Evolutionary conservation across 2,329 filamentous ascomycete species (phyloP).

Genomic region (Colletotrichum sp.): DNA sequence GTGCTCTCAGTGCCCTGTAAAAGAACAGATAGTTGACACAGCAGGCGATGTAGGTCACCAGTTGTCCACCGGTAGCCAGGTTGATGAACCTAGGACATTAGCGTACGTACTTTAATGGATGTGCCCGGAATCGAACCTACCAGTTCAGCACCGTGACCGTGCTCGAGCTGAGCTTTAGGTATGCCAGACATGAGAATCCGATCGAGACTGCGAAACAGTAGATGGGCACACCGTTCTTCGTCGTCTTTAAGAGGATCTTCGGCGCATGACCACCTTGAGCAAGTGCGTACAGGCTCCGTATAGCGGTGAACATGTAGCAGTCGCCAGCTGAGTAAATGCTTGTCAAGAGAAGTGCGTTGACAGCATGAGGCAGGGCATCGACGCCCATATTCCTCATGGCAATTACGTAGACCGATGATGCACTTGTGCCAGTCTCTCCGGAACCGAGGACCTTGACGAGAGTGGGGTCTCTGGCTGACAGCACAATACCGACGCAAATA

Average conservation of each 20-base stretch:
- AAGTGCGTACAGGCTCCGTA: slow-evolving; percentile 60
- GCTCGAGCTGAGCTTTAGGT: slow-evolving; percentile 46
- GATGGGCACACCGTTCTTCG: slow-evolving; percentile 63
- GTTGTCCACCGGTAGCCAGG: neutral
- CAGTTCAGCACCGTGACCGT: neutral
- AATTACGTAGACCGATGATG: slow-evolving; percentile 66
- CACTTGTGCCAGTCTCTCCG: neutral
- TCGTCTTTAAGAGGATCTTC: slow-evolving; percentile 57
- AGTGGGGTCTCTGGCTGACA: slow-evolving; percentile 44
- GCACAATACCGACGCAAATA: slow-evolving; percentile 64
- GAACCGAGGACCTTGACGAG: slow-evolving; percentile 37
- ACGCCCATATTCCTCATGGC: slow-evolving; percentile 63
- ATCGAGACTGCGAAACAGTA: slow-evolving; percentile 61
- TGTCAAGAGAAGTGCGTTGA: slow-evolving; percentile 63
- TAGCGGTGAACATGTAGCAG: slow-evolving; percentile 61
- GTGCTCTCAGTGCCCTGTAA: neutral
- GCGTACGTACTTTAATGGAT: neutral
- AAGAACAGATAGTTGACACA: neutral
- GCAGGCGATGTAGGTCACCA: neutral
- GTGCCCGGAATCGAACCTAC: neutral
- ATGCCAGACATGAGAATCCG: slow-evolving; percentile 56
- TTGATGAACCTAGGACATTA: neutral
- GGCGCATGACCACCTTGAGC: slow-evolving; percentile 58
- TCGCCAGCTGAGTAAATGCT: slow-evolving; percentile 60
- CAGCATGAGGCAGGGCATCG: slow-evolving; percentile 57